phyloP scores from a whole-genome alignment of 371 early-diverging fungal genomes.

The Choanephora cucurbitarum region DNA sequence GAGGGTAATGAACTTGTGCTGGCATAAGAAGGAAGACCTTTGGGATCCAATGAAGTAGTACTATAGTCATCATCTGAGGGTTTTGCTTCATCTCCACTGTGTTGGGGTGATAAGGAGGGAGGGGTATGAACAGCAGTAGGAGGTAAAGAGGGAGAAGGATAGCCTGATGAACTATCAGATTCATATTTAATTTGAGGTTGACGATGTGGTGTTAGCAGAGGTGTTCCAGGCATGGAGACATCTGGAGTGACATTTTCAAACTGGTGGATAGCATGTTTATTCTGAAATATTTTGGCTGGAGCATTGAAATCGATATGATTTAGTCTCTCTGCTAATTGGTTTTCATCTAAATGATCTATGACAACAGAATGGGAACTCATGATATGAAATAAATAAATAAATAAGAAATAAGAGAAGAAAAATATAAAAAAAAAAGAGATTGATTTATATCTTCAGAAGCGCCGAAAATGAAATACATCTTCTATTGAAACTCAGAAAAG shows the following conservation, averaged over 20 bases:
- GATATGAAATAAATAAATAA: background rate
- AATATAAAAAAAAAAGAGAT: slow-evolving; percentile 2
- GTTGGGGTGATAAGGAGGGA: slow-evolving; percentile 22
- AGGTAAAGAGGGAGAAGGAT: slow-evolving; percentile 15
- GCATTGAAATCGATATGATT: slow-evolving; percentile 35
- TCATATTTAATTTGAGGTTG: slow-evolving; percentile 8
- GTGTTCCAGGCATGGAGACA: slow-evolving; percentile 33
- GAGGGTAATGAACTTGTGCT: slow-evolving; percentile 12
- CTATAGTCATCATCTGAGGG: slow-evolving; percentile 3
- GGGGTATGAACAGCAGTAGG: slow-evolving; percentile 26
- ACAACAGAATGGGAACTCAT: slow-evolving; percentile 18
- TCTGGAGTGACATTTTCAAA: slow-evolving; percentile 43
- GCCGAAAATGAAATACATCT: background rate
- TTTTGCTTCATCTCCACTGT: slow-evolving; percentile 13
- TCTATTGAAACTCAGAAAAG: too few relatives aligned
- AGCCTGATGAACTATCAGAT: slow-evolving; percentile 19
- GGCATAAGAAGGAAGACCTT: slow-evolving; percentile 8
- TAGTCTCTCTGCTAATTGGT: slow-evolving; percentile 19
- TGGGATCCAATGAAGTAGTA: slow-evolving; percentile 2
- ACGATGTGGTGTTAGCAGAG: slow-evolving; percentile 13
- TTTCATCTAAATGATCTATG: slow-evolving; percentile 12
- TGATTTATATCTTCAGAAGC: background rate
- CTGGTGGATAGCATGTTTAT: slow-evolving; percentile 29
- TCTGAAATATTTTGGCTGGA: slow-evolving; percentile 43
- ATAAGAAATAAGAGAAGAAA: slow-evolving; percentile 5